Evolutionary conservation across 2,329 filamentous ascomycete species (phyloP).

Genomic region (Biscogniauxia marginata): DNA sequence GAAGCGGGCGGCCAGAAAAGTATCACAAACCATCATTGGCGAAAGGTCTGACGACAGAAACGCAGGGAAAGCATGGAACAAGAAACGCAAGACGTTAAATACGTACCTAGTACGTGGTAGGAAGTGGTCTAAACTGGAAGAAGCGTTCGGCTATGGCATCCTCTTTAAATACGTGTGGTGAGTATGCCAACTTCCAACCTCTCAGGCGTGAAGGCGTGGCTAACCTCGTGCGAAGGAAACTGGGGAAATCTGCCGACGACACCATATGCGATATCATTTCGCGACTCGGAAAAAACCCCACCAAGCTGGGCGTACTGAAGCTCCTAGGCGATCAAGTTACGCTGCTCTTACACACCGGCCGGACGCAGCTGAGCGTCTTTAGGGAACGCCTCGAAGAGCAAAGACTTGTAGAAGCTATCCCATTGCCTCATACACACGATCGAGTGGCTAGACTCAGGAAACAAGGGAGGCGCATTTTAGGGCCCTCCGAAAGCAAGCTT

Average conservation of each 20-base stretch:
- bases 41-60: not conserved
- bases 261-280: not conserved
- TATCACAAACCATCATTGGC: conserved; percentile 1
- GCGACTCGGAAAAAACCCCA: not conserved
- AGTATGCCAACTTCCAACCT: not conserved
- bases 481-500: not conserved
- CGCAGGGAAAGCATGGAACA: not conserved
- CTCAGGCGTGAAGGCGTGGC: not conserved
- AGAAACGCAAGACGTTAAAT: not conserved
- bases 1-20: not conserved
- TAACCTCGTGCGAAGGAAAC: not conserved
- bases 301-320: not conserved
- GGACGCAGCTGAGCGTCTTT: not conserved
- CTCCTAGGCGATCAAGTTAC: conserved; percentile 2
- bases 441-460: not conserved
- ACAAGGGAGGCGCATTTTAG: not conserved
- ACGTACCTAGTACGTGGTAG: conserved; percentile 1
- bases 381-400: not conserved
- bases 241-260: not conserved
- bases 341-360: not conserved
- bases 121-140: conserved; percentile 3
- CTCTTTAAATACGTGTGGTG: conserved; percentile 5
- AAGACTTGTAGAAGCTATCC: not conserved
- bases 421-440: not conserved
- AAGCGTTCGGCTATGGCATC: conserved; percentile 4